Evolutionary conservation across 1,284 basidiomycete genomes (phyloP).

Genomic region (Vanrija sp.): DNA sequence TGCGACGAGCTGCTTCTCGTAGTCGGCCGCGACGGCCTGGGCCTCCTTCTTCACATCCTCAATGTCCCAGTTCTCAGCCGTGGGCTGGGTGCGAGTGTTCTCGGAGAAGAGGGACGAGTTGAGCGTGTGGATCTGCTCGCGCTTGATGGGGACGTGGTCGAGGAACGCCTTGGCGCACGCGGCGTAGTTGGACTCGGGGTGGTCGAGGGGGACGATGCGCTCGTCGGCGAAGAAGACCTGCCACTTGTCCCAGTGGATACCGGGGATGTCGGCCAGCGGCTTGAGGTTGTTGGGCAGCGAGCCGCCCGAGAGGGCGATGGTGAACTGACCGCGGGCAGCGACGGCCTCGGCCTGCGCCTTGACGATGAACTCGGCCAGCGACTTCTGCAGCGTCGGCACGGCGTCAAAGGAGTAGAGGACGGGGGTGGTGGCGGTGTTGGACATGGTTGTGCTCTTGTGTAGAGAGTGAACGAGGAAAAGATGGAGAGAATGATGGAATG

Average conservation of each 20-base stretch:
- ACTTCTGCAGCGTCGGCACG: constrained; percentile 53
- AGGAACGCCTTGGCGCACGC: constrained; percentile 75
- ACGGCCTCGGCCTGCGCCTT: constrained; percentile 87
- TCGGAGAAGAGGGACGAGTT: constrained; percentile 63
- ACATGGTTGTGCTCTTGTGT: constrained; percentile 14
- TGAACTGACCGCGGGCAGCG: constrained; percentile 82
- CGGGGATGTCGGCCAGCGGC: constrained; percentile 64
- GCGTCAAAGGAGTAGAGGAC: constrained; percentile 71
- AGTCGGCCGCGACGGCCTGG: constrained; percentile 84
- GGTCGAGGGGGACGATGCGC: constrained; percentile 84
- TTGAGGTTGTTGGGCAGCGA: constrained; percentile 81
- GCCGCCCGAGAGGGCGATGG: constrained; percentile 88
- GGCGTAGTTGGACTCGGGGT: constrained; percentile 85
- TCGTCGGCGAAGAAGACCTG: constrained; percentile 97
- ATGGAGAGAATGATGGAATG: no score
- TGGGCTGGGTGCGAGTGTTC: constrained; percentile 32
- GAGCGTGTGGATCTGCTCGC: constrained; percentile 78
- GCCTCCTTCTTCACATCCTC: constrained; percentile 55
- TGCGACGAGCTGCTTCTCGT: constrained; percentile 86
- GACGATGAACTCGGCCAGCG: constrained; percentile 77
- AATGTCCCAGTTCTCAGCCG: constrained; percentile 26
- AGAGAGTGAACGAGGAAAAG: no score
- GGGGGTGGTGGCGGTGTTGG: constrained; percentile 52
- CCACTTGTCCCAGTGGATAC: constrained; percentile 93
- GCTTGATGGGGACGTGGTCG: constrained; percentile 70